phyloP scores from a whole-genome alignment of 306 rosid species.

The Hippophae tibetana region DNA sequence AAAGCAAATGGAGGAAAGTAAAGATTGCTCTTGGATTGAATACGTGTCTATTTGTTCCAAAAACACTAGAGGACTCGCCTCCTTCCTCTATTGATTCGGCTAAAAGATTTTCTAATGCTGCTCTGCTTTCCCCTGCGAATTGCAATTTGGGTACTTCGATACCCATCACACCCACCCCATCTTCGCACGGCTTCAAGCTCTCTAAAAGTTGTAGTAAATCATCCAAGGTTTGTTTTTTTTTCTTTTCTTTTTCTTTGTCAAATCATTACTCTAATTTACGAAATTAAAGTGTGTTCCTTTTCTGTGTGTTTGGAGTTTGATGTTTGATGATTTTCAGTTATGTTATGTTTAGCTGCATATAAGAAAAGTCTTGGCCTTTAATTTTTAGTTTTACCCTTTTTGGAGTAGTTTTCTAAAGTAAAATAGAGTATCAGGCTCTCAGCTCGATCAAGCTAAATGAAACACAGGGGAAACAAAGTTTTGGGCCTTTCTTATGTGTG shows the following conservation, averaged over 20 bases:
- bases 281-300: too few species aligned
- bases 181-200: slow-evolving; percentile 34
- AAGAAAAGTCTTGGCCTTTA: slow-evolving; percentile 1
- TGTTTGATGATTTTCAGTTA: slow-evolving; percentile 4
- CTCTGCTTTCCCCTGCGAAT: slow-evolving; percentile 66
- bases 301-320: not conserved
- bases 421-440: not conserved
- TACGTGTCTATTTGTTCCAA: slow-evolving; percentile 72
- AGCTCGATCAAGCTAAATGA: not conserved
- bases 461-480: not conserved
- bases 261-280: not conserved
- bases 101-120: slow-evolving; percentile 70
- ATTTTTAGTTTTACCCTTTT: too few species aligned
- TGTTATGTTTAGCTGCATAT: slow-evolving; percentile 12
- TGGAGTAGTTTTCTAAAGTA: too few species aligned
- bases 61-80: slow-evolving; percentile 54
- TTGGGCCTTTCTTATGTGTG: not conserved
- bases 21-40: slow-evolving; percentile 75
- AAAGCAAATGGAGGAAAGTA: slow-evolving; percentile 92
- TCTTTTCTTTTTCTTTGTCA: not conserved
- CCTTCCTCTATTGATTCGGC: slow-evolving; percentile 36
- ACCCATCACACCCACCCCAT: slow-evolving; percentile 36
- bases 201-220: slow-evolving; percentile 40
- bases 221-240: slow-evolving; percentile 34
- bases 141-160: slow-evolving; percentile 33